Evolutionary conservation across 208 protist species (phyloP).

Genomic region (Entamoeba moshkovskii): DNA sequence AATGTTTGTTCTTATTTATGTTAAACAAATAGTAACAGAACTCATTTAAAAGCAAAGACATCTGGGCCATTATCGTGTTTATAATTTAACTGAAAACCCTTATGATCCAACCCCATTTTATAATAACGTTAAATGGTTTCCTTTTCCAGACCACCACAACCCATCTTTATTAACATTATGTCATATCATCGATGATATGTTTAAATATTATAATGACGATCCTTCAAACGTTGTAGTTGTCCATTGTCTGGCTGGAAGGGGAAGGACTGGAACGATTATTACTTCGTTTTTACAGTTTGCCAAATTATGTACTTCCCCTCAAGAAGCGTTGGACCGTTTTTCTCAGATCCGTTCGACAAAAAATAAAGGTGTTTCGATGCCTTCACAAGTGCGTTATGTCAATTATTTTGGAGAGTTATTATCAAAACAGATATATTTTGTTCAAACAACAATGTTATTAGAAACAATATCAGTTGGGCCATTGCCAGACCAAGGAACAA

Average conservation of each 20-base stretch:
- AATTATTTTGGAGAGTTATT: background rate
- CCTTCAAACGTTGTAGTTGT: constrained; percentile 12
- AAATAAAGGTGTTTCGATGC: background rate
- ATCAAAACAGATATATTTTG: background rate
- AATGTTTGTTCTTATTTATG: background rate
- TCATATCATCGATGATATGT: background rate
- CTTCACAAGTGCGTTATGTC: constrained; percentile 11
- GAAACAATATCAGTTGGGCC: background rate
- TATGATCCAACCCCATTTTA: background rate
- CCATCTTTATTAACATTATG: background rate
- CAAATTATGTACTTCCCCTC: background rate
- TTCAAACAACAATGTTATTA: background rate
- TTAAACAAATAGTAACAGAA: background rate
- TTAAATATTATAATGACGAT: background rate
- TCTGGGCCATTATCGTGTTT: constrained; percentile 54
- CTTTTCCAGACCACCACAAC: constrained; percentile 22
- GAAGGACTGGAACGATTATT: constrained; percentile 14
- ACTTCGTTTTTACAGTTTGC: background rate
- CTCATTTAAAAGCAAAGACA: constrained; percentile 49
- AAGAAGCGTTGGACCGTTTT: background rate
- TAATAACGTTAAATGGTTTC: background rate
- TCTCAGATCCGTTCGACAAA: background rate
- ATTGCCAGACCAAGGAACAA: background rate
- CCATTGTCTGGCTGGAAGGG: constrained; percentile 22
- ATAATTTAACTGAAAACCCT: constrained; percentile 39